Evolutionary conservation across 495 filamentous ascomycete genomes (phyloP).

Genomic region (Staphylotrichum longicolle): DNA sequence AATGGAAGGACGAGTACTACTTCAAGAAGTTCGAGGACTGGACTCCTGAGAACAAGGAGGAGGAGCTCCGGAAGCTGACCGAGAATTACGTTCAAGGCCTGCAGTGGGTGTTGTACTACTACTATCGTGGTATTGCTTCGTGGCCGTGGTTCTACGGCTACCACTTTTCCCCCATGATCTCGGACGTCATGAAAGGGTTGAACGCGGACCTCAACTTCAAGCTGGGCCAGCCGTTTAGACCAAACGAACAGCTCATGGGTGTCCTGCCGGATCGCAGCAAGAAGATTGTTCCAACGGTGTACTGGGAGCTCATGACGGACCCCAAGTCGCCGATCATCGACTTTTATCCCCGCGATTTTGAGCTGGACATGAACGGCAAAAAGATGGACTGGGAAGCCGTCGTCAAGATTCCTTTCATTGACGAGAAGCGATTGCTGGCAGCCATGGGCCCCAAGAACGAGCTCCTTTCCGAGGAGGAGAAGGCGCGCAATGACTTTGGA

Average conservation of each 20-base stretch:
- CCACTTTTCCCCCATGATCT: slow-evolving; percentile 92
- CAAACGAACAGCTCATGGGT: slow-evolving; percentile 97
- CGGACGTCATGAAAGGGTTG: slow-evolving; percentile 85
- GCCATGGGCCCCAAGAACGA: slow-evolving; percentile 84
- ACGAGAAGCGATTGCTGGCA: slow-evolving; percentile 75
- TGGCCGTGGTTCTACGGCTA: slow-evolving; percentile 99
- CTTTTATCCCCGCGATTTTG: slow-evolving; percentile 97
- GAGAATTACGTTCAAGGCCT: slow-evolving; percentile 98
- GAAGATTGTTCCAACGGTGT: slow-evolving; percentile 84
- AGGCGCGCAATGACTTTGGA: slow-evolving; percentile 82
- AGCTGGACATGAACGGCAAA: slow-evolving; percentile 99
- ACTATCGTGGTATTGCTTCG: slow-evolving; percentile 93
- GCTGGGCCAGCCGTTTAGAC: slow-evolving; percentile 89
- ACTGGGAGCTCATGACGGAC: slow-evolving; percentile 90
- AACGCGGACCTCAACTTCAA: slow-evolving; percentile 87
- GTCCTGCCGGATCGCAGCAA: slow-evolving; percentile 96
- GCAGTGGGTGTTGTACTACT: slow-evolving; percentile 98
- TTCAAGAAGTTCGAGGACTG: slow-evolving; percentile 77
- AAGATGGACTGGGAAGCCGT: slow-evolving; percentile 99
- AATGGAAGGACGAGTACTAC: slow-evolving; percentile 95
- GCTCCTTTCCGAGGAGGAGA: slow-evolving; percentile 71
- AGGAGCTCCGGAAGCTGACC: slow-evolving; percentile 75
- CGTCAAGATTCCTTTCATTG: slow-evolving; percentile 98
- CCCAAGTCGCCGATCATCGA: slow-evolving; percentile 92
- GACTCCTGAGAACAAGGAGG: slow-evolving; percentile 72